phyloP scores from a whole-genome alignment of 2,329 filamentous ascomycete species.

The Zymoseptoria crescenta region DNA sequence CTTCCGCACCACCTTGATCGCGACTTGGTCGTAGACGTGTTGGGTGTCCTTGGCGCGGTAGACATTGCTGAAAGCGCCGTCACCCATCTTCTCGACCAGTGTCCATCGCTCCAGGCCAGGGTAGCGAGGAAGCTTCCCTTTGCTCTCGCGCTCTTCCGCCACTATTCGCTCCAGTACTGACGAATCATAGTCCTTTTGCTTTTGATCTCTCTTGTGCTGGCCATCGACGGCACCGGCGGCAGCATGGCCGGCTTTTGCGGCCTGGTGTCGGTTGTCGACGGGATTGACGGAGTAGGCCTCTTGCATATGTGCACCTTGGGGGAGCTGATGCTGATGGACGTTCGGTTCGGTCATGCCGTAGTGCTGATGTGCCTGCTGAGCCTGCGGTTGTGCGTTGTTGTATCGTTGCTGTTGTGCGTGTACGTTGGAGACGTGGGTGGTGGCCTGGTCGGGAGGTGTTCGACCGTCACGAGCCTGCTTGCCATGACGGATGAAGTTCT shows the following conservation, averaged over 20 bases:
- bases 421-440: constrained; percentile 54
- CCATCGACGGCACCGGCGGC: constrained; percentile 57
- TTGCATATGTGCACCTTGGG: constrained; percentile 39
- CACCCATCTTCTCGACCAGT: constrained; percentile 93
- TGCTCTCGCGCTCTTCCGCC: constrained; percentile 81
- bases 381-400: constrained; percentile 31
- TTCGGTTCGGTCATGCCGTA: constrained; percentile 53
- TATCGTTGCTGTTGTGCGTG: constrained; percentile 55
- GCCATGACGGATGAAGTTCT: constrained; percentile 97
- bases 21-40: constrained; percentile 68
- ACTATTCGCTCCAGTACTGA: constrained; percentile 76
- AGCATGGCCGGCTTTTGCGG: constrained; percentile 58
- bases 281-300: constrained; percentile 56
- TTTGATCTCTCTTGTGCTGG: constrained; percentile 48
- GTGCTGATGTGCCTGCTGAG: constrained; percentile 28
- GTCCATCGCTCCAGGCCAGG: constrained; percentile 80
- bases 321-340: constrained; percentile 50
- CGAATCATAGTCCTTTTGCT: constrained; percentile 46
- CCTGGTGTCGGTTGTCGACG: constrained; percentile 56
- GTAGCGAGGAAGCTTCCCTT: constrained; percentile 77
- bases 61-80: constrained; percentile 97
- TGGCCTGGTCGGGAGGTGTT: constrained; percentile 48
- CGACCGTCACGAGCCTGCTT: constrained; percentile 76
- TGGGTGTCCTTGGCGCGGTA: constrained; percentile 76
- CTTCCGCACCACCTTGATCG: constrained; percentile 98